phyloP scores from a whole-genome alignment of 2,329 filamentous ascomycete species.

The Aphanoascus verrucosus region DNA sequence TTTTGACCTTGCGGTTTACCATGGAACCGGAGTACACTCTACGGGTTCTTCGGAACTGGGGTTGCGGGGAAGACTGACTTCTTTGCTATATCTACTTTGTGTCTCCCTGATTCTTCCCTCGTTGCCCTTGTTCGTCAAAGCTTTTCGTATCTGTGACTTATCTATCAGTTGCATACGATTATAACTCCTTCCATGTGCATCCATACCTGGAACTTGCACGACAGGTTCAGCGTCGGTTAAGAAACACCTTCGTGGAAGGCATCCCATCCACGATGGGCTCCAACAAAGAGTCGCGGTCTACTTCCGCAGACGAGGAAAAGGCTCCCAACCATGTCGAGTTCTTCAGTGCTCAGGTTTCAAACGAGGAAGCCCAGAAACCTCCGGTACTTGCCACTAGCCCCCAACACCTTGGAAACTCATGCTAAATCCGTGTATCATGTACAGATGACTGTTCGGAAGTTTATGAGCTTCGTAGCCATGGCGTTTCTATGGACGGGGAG shows the following conservation, averaged over 20 bases:
- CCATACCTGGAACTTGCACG: too few species aligned
- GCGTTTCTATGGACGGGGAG: constrained; percentile 52
- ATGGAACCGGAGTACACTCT: too few species aligned
- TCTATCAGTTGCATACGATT: too few species aligned
- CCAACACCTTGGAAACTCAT: background rate
- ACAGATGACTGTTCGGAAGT: constrained; percentile 24
- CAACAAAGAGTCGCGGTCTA: background rate
- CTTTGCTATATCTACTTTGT: too few species aligned
- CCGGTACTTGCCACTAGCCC: constrained; percentile 27
- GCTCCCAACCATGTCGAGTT: constrained; percentile 20
- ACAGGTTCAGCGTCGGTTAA: too few species aligned
- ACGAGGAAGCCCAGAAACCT: constrained; percentile 39
- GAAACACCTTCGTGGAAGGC: background rate
- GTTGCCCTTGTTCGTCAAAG: too few species aligned
- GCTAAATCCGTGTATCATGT: background rate
- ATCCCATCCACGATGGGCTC: background rate
- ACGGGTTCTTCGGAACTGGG: too few species aligned
- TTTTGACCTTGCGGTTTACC: too few species aligned
- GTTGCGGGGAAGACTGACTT: too few species aligned
- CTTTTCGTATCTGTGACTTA: too few species aligned
- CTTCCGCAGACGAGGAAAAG: constrained; percentile 23
- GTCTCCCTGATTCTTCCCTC: too few species aligned
- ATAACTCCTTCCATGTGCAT: too few species aligned
- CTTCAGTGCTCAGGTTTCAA: constrained; percentile 15
- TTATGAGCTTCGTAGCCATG: constrained; percentile 49